Base-by-base conservation (phyloP, 768 basidiomycete genomes). In the Lactarius deliciosus region DNA sequence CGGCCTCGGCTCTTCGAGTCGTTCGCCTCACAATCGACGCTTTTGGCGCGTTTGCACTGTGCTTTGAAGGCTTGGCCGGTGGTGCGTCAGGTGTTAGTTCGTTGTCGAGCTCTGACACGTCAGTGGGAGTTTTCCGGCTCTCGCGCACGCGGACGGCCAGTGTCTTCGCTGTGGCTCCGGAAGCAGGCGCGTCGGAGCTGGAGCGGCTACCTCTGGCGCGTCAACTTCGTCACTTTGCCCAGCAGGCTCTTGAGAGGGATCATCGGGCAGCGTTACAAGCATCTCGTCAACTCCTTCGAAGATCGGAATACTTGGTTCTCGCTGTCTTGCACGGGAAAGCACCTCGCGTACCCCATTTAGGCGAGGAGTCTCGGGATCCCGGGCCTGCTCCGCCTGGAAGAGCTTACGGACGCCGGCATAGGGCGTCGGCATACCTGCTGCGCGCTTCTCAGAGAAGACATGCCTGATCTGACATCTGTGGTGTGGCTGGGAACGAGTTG, bases 321-420 rank as follows among this genome's bases (percentile, higher is more conserved):
- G 62, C n/a, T 47, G 61, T 15, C 69, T 68, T 22, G 69, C 74
- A 11, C 56, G 69, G 13, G 70, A 50, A 64, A 75, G 78, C 72
- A 80, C 70, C 50, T 72, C 74, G 36, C 73, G 69, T 40, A 79
- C 66, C 15, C 79, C 79, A 36, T 75, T 73, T 71, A 79, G 70
- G 57, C 67, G 68, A 61, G 81, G 79, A 9, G 79, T 80, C 56
- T 73, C 64, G 10, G 65, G 63, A 57, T 67, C 50, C 28, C 18
- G 57, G 61, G 66, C n/a, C 40, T 34, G 47, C 56, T 62, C 68
- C 7, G 59, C 43, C 10, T 60, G 70, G 74, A 78, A 79, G 68
- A 80, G 70, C 22, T 74, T 68, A 32, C 77, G 76, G 56, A 80
- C 71, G 30, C 76, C 75, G 25, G 66, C 68, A 57, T 76, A 70